Percentiles rank a stretch among this genome's conserved stretches.
Conservation (phyloP, 2,329 filamentous ascomycete genomes). For the Beauveria scarabaeidicola region DNA sequence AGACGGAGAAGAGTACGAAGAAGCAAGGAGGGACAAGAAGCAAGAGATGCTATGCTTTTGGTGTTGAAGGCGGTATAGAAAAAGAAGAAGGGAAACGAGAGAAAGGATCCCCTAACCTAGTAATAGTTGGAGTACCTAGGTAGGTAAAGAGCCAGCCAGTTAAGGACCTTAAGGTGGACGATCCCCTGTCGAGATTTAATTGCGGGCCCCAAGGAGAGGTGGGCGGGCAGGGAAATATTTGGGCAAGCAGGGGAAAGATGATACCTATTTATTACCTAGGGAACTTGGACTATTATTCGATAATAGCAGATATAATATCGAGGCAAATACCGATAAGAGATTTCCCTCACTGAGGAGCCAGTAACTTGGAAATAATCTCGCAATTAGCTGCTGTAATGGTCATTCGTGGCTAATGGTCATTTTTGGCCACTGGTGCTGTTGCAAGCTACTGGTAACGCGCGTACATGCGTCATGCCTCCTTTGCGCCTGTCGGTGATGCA, state of each 20-base stretch:
- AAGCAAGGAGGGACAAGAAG: background rate
- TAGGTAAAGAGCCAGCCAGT: background rate
- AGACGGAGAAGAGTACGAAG: background rate
- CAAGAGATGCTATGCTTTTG: background rate
- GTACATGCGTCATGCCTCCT: too few species aligned
- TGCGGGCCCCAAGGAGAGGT: background rate
- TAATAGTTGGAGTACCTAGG: background rate
- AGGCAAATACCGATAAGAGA: too few species aligned
- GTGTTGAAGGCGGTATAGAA: constrained; percentile 3
- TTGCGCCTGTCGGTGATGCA: background rate
- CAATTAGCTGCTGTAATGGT: too few species aligned
- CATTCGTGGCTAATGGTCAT: too few species aligned
- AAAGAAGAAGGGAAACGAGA: background rate
- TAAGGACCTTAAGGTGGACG: constrained; percentile 3
- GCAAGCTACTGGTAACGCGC: too few species aligned
- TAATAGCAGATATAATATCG: too few species aligned
- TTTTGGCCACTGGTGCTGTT: too few species aligned
- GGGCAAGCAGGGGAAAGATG: background rate
- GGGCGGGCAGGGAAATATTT: too few species aligned
- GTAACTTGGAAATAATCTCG: too few species aligned
- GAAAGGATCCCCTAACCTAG: background rate
- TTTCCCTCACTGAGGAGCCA: too few species aligned
- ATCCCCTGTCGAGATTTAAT: constrained; percentile 11
- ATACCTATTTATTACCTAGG: background rate
- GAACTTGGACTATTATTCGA: too few species aligned